Evolutionary conservation across 148 eudicot species (phyloP), one percentile per base, ranked within the genome.

Genomic region (Beta vulgaris): DNA sequence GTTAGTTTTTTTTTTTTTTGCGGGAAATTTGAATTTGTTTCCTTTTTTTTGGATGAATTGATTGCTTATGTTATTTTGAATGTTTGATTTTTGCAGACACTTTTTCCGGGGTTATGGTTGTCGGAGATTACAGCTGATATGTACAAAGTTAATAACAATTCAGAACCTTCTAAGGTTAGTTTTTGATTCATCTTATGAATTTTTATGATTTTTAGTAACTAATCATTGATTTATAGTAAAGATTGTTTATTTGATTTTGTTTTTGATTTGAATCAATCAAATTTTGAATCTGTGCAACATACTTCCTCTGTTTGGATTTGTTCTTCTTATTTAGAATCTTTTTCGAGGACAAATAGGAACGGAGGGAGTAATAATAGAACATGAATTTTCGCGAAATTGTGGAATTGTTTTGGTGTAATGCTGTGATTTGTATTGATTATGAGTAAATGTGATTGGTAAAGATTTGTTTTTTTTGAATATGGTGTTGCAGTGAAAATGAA

Each of bases 111-210:
- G 12, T 69, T 78, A 18, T 85, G 82, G 82, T 81, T 85, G 39
- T 68, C 84, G 71, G 88, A 85, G 78, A 76, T 85, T 53, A 80
- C 86, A 21, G 70, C 88, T 21, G 88, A 85, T 75, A 83, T 80
- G 82, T 85, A 85, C 69, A 83, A 79, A 79, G 88, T 85, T 19
- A 53, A 78, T 44, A 86, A 85, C 29, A 64, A 21, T 75, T 81
- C 73, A 11, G 88, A 83, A 25, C 58, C 76, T 55, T 68, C 62
- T 13, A 77, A 83, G 82, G 82, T 83, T 67, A 21, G 7, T 8
- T 14, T 68, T 31, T 7, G n/a, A 34, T 35, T 31, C 39, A 61
- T 8, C 28, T 8, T 28, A 26, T 58, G 4, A 7, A 26, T 54
- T 54, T 54, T 21, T 19, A 19, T 15, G 59, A 54, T 12, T 54